These are phyloP conservation scores for Triticum dicoccoides DNA, from an alignment of 176 grass and related monocot species.

Conservation along the genomic window DNA sequence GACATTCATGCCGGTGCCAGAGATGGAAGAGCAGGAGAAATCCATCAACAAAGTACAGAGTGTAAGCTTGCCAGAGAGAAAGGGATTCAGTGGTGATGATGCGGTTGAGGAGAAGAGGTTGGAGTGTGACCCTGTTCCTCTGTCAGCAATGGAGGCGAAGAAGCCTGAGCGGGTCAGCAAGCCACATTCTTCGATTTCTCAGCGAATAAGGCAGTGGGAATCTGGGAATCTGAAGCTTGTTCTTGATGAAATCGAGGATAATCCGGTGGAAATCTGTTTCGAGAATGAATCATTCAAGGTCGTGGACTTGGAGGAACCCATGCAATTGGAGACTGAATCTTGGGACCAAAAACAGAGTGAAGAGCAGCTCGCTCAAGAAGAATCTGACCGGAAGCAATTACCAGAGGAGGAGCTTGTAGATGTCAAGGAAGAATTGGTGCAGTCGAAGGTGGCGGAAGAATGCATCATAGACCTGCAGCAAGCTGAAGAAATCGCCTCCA, in stretches of 20 bases:
- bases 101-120: slow-evolving; percentile 20
- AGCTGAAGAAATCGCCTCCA: neutral
- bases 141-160: slow-evolving; percentile 23
- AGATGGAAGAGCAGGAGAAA: slow-evolving; percentile 11
- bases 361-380: neutral
- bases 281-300: too few relatives aligned
- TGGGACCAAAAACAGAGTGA: neutral
- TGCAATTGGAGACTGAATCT: neutral
- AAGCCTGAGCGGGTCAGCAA: neutral
- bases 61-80: neutral
- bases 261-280: neutral
- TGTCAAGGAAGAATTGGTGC: slow-evolving; percentile 24
- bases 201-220: slow-evolving; percentile 33
- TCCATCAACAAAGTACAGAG: neutral
- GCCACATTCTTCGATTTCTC: slow-evolving; percentile 27
- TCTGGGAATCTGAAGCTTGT: slow-evolving; percentile 20
- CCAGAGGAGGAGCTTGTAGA: neutral
- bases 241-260: neutral
- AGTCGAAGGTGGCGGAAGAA: neutral
- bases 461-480: neutral
- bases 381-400: neutral
- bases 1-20: neutral
- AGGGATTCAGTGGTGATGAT: neutral
- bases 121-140: slow-evolving; percentile 31
- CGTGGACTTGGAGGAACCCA: neutral